Base-by-base conservation (phyloP, 1,139 yeast genomes). In the Yamadazyma diospyri region DNA sequence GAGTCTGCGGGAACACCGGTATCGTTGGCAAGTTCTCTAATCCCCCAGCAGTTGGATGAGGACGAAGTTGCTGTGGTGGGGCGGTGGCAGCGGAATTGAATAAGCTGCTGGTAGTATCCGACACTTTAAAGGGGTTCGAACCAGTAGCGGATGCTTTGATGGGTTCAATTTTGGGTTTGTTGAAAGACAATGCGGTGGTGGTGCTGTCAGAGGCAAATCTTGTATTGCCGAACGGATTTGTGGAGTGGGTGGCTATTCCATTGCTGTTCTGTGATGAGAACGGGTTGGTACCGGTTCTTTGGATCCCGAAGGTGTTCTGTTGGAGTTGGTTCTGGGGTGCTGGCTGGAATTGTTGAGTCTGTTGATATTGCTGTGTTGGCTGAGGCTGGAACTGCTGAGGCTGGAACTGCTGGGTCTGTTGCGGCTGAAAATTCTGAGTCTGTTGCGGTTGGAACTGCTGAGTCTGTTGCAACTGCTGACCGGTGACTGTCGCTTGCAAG, bases 11-110 rank as follows among this genome's bases (percentile, higher is more conserved):
- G 47, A 80, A 80, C 1, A 79, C 82, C 3, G 86, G 72, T 3
- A 75, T 55, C 0, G 86, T 79, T 3, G 80, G 80, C 25, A 78
- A 46, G 34, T 62, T 61, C 50, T 80, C 87, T 38, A 77, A 64
- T 0, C 87, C 87, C 4, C 86, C 87, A 14, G 84, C 81, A 2
- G 86, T 79, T 3, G 73, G 66, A 46, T 76, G 81, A 9, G 68
- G 61, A 38, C 61, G 58, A 33, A 74, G 39, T 18, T 43, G 55
- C 15, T 43, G 50, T 27, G 49, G 50, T 20, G 36, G 32, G 35
- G 39, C 51, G 12, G 46, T 45, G 10, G 49, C 45, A 13, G 51
- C 61, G 23, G 46, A 45, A 33, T 59, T 45, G 40, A 68, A 67
- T 26, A 65, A 53, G 26, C 51, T 50, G 21, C 60, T 47, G 1